A percentile compares a stretch with the other conserved stretches of the same genome.
Conservation (phyloP, 2,329 filamentous ascomycete genomes). For the Elsinoe perseae region DNA sequence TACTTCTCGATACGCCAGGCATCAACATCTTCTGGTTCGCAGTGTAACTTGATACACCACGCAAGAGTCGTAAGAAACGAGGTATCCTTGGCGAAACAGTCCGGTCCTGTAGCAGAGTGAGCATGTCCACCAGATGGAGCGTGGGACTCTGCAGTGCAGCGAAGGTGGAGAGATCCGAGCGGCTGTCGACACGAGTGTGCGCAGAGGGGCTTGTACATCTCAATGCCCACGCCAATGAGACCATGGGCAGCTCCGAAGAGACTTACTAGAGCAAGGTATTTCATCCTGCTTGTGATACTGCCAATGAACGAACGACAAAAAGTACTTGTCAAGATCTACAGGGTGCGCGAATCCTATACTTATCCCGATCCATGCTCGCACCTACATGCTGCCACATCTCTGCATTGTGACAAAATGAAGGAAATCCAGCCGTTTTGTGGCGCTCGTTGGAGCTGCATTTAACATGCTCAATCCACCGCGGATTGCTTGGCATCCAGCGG, state of each 20-base stretch:
- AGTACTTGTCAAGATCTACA: neutral
- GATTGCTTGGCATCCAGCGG: constrained; percentile 8
- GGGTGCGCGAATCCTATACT: neutral
- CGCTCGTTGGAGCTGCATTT: neutral
- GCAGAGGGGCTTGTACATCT: constrained; percentile 23
- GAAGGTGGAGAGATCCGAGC: constrained; percentile 15
- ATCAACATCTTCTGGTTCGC: constrained; percentile 19
- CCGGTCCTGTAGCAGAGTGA: constrained; percentile 19
- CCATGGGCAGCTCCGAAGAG: constrained; percentile 16
- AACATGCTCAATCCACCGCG: constrained; percentile 10
- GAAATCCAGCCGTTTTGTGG: neutral
- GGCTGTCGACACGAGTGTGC: constrained; percentile 22
- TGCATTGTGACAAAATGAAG: neutral
- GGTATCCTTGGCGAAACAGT: constrained; percentile 27
- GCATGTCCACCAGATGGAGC: constrained; percentile 14
- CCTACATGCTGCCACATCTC: neutral
- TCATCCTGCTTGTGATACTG: neutral
- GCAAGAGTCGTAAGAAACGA: constrained; percentile 27
- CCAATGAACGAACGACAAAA: neutral
- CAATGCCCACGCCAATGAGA: constrained; percentile 23
- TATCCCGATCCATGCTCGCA: neutral
- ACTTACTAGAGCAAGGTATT: neutral
- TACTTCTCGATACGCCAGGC: constrained; percentile 26
- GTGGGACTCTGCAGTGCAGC: constrained; percentile 11
- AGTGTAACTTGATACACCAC: constrained; percentile 26